Evolutionary conservation across 768 basidiomycete genomes (phyloP).

Genomic region (Agaricus subrufescens): DNA sequence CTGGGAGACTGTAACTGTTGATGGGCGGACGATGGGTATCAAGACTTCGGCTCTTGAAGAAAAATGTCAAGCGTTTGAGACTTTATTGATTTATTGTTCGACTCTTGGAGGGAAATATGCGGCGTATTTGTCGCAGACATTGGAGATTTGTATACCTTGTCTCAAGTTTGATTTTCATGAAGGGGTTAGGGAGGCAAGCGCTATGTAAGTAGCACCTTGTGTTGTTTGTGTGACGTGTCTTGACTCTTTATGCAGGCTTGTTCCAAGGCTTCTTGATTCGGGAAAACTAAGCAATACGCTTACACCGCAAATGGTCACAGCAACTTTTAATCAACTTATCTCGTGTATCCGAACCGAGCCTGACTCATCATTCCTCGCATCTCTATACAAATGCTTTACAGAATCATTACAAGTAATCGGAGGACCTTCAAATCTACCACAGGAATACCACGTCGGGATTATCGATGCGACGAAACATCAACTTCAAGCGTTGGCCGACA

Average conservation of each 20-base stretch:
- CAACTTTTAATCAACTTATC: slow-evolving; percentile 63
- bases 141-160: slow-evolving; percentile 69
- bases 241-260: slow-evolving; percentile 40
- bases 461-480: slow-evolving; percentile 71
- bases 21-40: slow-evolving; percentile 73
- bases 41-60: slow-evolving; percentile 80
- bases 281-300: slow-evolving; percentile 64
- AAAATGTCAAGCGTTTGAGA: slow-evolving; percentile 85
- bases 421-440: slow-evolving; percentile 45
- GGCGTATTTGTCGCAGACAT: slow-evolving; percentile 65
- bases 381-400: slow-evolving; percentile 66
- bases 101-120: slow-evolving; percentile 63
- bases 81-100: slow-evolving; percentile 76
- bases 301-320: slow-evolving; percentile 62
- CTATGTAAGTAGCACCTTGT: slow-evolving; percentile 45
- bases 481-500: slow-evolving; percentile 63
- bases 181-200: slow-evolving; percentile 75
- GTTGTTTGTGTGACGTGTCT: not conserved
- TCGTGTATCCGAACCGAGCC: slow-evolving; percentile 60
- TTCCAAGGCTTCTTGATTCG: slow-evolving; percentile 66
- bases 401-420: slow-evolving; percentile 60
- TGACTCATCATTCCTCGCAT: slow-evolving; percentile 74
- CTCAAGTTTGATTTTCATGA: slow-evolving; percentile 81
- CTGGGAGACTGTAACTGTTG: slow-evolving; percentile 75
- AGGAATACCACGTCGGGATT: slow-evolving; percentile 48